These are phyloP conservation scores for Dorcoceras hygrometricum DNA, from an alignment of 257 asterid genomes.

Conservation along the genomic window DNA sequence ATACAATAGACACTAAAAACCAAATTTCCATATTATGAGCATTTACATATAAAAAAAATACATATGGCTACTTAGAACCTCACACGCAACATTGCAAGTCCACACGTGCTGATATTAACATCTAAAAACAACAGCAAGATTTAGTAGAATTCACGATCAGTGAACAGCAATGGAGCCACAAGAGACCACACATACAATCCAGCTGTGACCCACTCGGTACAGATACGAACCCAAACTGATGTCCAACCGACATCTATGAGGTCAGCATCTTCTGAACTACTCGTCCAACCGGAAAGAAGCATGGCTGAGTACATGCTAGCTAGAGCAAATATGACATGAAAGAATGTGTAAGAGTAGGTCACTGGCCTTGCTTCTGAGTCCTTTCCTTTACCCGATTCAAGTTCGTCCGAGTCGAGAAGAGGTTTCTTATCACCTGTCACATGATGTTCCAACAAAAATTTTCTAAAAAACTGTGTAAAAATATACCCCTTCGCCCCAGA, in stretches of 20 bases:
- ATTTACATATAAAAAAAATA: neutral
- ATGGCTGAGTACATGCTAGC: conserved; percentile 99
- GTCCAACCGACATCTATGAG: conserved; percentile 94
- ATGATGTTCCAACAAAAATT: neutral
- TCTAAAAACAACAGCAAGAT: neutral
- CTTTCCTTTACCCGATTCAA: conserved; percentile 73
- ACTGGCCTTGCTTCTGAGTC: conserved; percentile 61
- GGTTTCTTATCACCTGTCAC: conserved; percentile 59
- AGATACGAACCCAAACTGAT: conserved; percentile 84
- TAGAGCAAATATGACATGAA: conserved; percentile 89
- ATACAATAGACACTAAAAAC: neutral
- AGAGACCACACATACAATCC: conserved; percentile 88
- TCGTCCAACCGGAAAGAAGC: conserved; percentile 98
- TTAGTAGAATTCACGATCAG: conserved; percentile 77
- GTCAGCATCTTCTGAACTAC: conserved; percentile 57
- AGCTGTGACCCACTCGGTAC: conserved; percentile 87
- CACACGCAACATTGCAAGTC: neutral
- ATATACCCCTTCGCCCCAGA: neutral
- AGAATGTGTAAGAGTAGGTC: conserved; percentile 85
- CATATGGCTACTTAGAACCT: neutral
- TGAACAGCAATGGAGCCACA: conserved; percentile 69
- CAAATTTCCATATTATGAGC: neutral
- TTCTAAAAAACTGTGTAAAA: too few species aligned
- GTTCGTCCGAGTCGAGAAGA: conserved; percentile 60
- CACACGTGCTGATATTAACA: neutral